Conservation (phyloP, 2,329 filamentous ascomycete species). For the Chrysosporium keratinophilum region DNA sequence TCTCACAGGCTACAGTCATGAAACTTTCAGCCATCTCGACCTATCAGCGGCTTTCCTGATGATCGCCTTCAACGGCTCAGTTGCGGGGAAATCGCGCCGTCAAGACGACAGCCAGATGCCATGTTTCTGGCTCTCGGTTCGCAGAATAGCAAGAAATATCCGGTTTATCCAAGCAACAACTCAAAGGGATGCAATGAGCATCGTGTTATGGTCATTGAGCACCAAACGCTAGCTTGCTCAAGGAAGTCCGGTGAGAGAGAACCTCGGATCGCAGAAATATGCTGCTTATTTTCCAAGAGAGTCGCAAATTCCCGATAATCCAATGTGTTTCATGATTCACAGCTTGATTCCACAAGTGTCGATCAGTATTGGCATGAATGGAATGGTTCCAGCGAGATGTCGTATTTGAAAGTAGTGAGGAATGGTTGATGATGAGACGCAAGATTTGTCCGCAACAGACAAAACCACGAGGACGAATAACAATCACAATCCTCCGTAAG, state of each 20-base stretch:
- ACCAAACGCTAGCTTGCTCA: no score
- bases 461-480: no score
- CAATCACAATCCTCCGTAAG: no score
- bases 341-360: neutral
- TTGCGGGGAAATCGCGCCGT: slow-evolving; percentile 1
- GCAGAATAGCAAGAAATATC: no score
- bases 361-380: slow-evolving; percentile 1
- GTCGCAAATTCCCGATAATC: no score
- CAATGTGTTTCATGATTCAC: neutral
- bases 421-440: neutral
- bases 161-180: no score
- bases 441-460: neutral
- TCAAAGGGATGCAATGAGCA: no score
- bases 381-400: slow-evolving; percentile 5
- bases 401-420: neutral
- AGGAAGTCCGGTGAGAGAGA: no score
- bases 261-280: no score
- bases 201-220: no score
- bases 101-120: neutral
- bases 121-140: neutral
- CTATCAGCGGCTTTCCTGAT: neutral
- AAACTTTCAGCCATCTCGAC: no score
- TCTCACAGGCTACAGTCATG: neutral
- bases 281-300: no score
- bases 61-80: neutral